These are phyloP conservation scores for Eucalyptus dawsonii DNA, from an alignment of 345 rosid species.

Conservation along the genomic window DNA sequence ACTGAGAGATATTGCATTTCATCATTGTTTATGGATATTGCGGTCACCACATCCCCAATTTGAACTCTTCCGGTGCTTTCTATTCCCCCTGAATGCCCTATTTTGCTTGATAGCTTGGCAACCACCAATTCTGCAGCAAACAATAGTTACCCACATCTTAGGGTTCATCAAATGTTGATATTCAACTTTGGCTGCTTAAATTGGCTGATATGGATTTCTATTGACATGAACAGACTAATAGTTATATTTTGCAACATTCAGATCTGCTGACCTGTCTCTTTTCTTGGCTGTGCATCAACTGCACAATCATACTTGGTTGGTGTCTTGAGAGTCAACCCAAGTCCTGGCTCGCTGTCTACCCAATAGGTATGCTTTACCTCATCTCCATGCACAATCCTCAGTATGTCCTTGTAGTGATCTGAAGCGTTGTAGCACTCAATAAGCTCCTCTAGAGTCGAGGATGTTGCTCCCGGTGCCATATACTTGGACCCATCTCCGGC, in stretches of 20 bases:
- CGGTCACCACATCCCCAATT: conserved; percentile 13
- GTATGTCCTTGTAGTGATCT: conserved; percentile 19
- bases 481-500: conserved; percentile 13
- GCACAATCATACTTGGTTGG: background rate
- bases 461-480: conserved; percentile 6
- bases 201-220: background rate
- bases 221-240: background rate
- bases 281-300: background rate
- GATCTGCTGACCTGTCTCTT: conserved; percentile 6
- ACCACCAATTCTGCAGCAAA: conserved; percentile 8
- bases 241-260: background rate
- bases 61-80: conserved; percentile 16
- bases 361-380: conserved; percentile 10
- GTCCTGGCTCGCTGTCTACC: conserved; percentile 21
- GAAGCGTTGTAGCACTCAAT: conserved; percentile 6
- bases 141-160: background rate
- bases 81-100: conserved; percentile 8
- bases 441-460: conserved; percentile 8
- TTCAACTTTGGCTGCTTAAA: background rate
- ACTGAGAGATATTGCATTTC: conserved; percentile 13
- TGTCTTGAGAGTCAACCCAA: conserved; percentile 8
- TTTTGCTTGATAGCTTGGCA: conserved; percentile 5
- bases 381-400: conserved; percentile 1
- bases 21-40: conserved; percentile 10
- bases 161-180: background rate